These are phyloP conservation scores for Dioscorea alata DNA, from an alignment of 106 monocot species.

Conservation along the genomic window DNA sequence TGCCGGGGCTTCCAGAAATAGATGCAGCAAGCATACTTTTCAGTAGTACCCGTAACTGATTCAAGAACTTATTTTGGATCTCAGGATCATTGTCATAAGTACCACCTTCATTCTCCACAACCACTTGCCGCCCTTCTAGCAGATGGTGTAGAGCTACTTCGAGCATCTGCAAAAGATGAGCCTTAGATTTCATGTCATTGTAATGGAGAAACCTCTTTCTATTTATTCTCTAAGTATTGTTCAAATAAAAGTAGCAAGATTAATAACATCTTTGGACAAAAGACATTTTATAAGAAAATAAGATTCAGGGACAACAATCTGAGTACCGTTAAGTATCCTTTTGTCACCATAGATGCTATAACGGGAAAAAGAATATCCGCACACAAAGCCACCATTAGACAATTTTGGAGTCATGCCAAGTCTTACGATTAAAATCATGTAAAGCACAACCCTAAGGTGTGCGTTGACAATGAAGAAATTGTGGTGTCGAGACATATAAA, in stretches of 20 bases:
- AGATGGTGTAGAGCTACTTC: slow-evolving; percentile 60
- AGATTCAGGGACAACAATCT: neutral
- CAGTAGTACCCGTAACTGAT: slow-evolving; percentile 53
- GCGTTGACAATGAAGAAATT: too few species aligned
- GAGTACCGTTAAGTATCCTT: neutral
- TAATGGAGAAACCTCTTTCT: neutral
- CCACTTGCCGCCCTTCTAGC: slow-evolving; percentile 61
- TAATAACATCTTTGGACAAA: neutral
- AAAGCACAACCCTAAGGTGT: too few species aligned
- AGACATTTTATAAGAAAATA: neutral
- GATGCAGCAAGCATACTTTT: slow-evolving; percentile 61
- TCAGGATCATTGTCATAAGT: slow-evolving; percentile 15
- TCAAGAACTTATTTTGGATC: slow-evolving; percentile 51
- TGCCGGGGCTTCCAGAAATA: slow-evolving; percentile 25
- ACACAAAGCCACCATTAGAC: neutral
- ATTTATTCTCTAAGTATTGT: too few species aligned
- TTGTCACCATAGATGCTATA: neutral
- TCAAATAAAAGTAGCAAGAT: neutral
- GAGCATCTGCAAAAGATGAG: slow-evolving; percentile 44
- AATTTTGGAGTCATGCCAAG: too few species aligned
- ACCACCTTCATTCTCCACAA: slow-evolving; percentile 23
- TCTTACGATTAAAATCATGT: too few species aligned
- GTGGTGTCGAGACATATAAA: too few species aligned
- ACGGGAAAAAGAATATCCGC: neutral
- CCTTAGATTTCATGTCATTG: neutral